Conservation (phyloP, 2,329 filamentous ascomycete species). For the Fusarium domesticum region DNA sequence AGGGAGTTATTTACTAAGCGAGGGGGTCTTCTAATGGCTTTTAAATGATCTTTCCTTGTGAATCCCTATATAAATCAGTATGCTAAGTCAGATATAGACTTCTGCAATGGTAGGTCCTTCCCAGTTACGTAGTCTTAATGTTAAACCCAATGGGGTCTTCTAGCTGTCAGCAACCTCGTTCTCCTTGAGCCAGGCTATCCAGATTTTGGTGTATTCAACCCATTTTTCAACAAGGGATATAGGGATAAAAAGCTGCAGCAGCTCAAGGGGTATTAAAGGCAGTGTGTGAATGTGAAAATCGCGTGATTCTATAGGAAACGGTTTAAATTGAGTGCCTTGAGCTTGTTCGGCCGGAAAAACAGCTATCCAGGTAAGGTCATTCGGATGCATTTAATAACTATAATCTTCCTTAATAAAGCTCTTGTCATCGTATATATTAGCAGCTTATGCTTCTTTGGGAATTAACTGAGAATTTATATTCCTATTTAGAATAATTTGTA, state of each 20-base stretch:
- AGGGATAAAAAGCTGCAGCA: not conserved
- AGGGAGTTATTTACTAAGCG: not conserved
- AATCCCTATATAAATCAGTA: not conserved
- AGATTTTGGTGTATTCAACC: not conserved
- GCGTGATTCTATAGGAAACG: not conserved
- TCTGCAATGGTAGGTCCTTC: not conserved
- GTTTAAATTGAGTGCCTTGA: not conserved
- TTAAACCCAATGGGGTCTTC: not conserved
- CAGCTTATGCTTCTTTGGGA: too few relatives aligned
- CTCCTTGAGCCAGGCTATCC: not conserved
- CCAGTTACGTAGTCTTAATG: not conserved
- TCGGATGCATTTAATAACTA: not conserved
- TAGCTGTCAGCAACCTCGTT: not conserved
- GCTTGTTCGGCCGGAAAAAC: not conserved
- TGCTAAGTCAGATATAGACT: not conserved
- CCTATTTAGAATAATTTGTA: too few relatives aligned
- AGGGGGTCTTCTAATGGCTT: not conserved
- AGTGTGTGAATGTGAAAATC: not conserved
- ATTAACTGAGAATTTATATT: too few relatives aligned
- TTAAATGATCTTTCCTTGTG: not conserved
- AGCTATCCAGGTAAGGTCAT: not conserved
- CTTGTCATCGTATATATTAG: too few relatives aligned
- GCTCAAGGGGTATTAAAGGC: not conserved
- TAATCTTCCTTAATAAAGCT: not conserved
- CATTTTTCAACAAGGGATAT: constrained; percentile 1